These are phyloP conservation scores for Lactarius pseudohatsudake DNA, from an alignment of 768 basidiomycete species.

Conservation along the genomic window DNA sequence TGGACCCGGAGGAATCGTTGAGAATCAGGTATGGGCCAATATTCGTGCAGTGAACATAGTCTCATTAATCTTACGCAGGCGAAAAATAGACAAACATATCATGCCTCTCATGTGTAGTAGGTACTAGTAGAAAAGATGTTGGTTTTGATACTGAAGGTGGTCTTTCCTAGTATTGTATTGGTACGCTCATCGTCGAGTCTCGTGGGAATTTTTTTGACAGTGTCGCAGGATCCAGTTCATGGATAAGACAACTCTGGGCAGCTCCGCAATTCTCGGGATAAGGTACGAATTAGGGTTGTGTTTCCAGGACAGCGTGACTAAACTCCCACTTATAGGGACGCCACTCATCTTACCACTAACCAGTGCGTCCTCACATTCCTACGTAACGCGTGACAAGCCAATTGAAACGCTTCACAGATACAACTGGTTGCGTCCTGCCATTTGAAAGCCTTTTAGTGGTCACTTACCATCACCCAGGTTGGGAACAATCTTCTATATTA, in stretches of 20 bases:
- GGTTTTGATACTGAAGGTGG: conserved; percentile 6
- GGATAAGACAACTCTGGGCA: conserved; percentile 73
- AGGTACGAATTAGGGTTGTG: conserved; percentile 40
- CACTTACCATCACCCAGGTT: conserved; percentile 45
- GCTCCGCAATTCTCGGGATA: conserved; percentile 69
- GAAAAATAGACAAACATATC: conserved; percentile 67
- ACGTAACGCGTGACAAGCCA: neutral
- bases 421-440: conserved; percentile 51
- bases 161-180: conserved; percentile 51
- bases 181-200: conserved; percentile 35
- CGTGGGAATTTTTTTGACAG: conserved; percentile 17
- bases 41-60: no score
- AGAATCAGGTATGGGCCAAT: conserved; percentile 44
- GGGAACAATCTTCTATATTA: conserved; percentile 72
- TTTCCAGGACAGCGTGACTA: conserved; percentile 9
- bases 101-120: conserved; percentile 71
- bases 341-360: conserved; percentile 61
- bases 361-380: conserved; percentile 44
- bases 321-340: conserved; percentile 41
- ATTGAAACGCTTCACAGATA: conserved; percentile 44
- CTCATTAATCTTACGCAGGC: conserved; percentile 34
- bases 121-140: conserved; percentile 39
- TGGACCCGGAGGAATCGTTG: conserved; percentile 53
- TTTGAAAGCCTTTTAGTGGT: neutral
- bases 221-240: conserved; percentile 67